Percentiles rank a stretch among this genome's conserved stretches.
These are phyloP conservation scores for Cyphellophora attinorum DNA, from an alignment of 2,329 filamentous ascomycete genomes.

Conservation along the genomic window DNA sequence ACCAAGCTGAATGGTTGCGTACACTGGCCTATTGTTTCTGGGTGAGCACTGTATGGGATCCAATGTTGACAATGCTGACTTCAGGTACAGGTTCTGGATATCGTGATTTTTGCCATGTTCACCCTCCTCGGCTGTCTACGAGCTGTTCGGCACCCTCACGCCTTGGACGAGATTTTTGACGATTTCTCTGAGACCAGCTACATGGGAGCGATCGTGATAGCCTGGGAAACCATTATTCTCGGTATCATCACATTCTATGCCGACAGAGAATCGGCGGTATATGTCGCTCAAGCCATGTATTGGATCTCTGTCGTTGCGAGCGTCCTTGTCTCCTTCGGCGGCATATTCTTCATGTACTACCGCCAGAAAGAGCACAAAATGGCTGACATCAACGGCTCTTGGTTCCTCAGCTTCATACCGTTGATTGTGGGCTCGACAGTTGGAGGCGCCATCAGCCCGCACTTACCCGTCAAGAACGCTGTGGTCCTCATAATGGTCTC, in stretches of 20 bases:
- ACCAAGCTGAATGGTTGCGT: too few species aligned
- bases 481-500: too few species aligned
- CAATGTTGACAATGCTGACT: too few species aligned
- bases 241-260: constrained; percentile 19
- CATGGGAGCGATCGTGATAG: constrained; percentile 17
- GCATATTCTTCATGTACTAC: constrained; percentile 13
- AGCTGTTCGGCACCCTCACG: constrained; percentile 12
- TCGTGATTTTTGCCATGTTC: constrained; percentile 18
- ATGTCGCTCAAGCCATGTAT: constrained; percentile 16
- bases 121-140: constrained; percentile 9
- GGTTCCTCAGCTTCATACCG: constrained; percentile 13
- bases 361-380: constrained; percentile 12
- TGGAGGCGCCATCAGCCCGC: constrained; percentile 8
- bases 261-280: constrained; percentile 10
- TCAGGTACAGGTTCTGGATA: constrained; percentile 13
- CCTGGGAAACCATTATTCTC: constrained; percentile 17
- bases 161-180: constrained; percentile 12
- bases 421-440: constrained; percentile 11
- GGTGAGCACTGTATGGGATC: too few species aligned
- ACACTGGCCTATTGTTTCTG: too few species aligned
- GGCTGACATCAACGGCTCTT: constrained; percentile 14
- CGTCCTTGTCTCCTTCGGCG: constrained; percentile 10
- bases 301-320: constrained; percentile 17
- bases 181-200: constrained; percentile 18
- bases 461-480: too few species aligned